Evolutionary conservation across 2,329 filamentous ascomycete species (phyloP).

Genomic region (Talaromyces verruculosus): DNA sequence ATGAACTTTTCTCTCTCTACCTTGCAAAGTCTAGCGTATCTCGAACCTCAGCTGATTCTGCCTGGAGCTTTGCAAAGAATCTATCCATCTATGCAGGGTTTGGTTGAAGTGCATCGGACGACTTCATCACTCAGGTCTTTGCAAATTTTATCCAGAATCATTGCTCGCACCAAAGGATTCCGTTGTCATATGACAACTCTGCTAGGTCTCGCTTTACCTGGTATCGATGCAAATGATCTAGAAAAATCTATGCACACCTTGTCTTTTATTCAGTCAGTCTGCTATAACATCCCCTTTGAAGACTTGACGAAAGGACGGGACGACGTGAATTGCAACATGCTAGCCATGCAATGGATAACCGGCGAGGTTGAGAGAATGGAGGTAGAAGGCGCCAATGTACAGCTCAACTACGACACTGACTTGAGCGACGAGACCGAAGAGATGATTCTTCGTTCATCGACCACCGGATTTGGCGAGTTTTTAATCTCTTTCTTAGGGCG

Average conservation of each 20-base stretch:
- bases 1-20: slow-evolving; percentile 90
- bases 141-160: slow-evolving; percentile 86
- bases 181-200: slow-evolving; percentile 93
- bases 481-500: slow-evolving; percentile 85
- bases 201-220: slow-evolving; percentile 86
- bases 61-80: slow-evolving; percentile 93
- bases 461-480: slow-evolving; percentile 90
- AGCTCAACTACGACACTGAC: slow-evolving; percentile 80
- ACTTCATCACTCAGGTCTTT: slow-evolving; percentile 89
- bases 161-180: slow-evolving; percentile 92
- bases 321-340: slow-evolving; percentile 67
- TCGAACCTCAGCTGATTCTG: slow-evolving; percentile 88
- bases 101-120: slow-evolving; percentile 95
- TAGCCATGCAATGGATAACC: slow-evolving; percentile 92
- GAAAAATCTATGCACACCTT: slow-evolving; percentile 95
- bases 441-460: slow-evolving; percentile 86
- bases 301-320: slow-evolving; percentile 70
- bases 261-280: slow-evolving; percentile 91
- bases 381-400: slow-evolving; percentile 76
- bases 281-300: slow-evolving; percentile 91
- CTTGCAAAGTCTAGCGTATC: slow-evolving; percentile 81
- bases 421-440: slow-evolving; percentile 84
- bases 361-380: slow-evolving; percentile 94
- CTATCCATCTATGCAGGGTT: slow-evolving; percentile 91
- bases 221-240: slow-evolving; percentile 95